Conservation (phyloP, 768 basidiomycete species). For the Mycena maculata region DNA sequence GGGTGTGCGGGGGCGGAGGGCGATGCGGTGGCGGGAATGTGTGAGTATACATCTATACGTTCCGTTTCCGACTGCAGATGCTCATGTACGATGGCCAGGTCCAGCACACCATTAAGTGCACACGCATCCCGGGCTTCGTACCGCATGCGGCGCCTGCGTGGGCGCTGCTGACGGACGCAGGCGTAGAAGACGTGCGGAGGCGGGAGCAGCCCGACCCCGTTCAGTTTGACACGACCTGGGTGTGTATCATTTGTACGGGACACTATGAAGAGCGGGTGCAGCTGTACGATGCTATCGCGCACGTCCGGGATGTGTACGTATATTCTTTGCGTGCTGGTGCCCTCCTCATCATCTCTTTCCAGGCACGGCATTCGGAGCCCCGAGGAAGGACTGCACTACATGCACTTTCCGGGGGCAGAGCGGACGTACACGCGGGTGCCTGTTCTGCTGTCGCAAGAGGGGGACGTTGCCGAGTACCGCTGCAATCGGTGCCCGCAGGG, state of each 20-base stretch:
- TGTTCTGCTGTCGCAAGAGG: slow-evolving; percentile 19
- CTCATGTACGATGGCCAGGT: slow-evolving; percentile 10
- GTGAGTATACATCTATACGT: slow-evolving; percentile 22
- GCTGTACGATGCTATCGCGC: slow-evolving; percentile 17
- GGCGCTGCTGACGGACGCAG: slow-evolving; percentile 33
- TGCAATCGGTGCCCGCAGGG: slow-evolving; percentile 17
- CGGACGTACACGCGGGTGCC: slow-evolving; percentile 25
- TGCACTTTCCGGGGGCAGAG: slow-evolving; percentile 20
- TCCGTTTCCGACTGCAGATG: not conserved
- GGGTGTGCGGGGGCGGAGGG: slow-evolving; percentile 13
- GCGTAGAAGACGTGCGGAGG: slow-evolving; percentile 25
- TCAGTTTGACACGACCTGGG: slow-evolving; percentile 25
- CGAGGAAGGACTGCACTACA: slow-evolving; percentile 7
- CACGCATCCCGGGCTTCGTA: slow-evolving; percentile 5
- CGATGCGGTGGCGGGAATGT: slow-evolving; percentile 34
- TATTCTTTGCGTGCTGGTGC: too few relatives aligned
- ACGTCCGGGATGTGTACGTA: slow-evolving; percentile 16
- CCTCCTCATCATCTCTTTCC: not conserved
- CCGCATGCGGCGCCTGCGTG: slow-evolving; percentile 22
- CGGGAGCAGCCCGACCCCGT: slow-evolving; percentile 26
- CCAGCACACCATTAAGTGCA: slow-evolving; percentile 27
- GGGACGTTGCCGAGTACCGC: slow-evolving; percentile 5
- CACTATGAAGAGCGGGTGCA: slow-evolving; percentile 31
- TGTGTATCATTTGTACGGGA: slow-evolving; percentile 30
- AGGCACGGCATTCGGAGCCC: slow-evolving; percentile 21